A percentile compares a stretch with the other conserved stretches of the same genome.
Conservation (phyloP, 495 filamentous ascomycete genomes). For the Thozetella sp. region DNA sequence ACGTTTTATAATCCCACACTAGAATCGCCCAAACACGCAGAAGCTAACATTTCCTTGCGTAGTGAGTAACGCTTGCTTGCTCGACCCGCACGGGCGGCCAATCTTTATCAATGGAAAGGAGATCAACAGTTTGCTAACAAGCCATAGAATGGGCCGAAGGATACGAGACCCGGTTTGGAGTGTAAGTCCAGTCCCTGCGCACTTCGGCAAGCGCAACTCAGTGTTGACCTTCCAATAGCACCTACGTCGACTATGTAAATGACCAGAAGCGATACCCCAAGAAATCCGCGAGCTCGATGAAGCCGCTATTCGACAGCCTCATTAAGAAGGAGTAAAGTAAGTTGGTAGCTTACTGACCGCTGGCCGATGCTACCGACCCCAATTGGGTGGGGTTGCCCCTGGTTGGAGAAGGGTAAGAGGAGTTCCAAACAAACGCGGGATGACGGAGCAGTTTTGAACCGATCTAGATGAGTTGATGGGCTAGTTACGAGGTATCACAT, state of each 20-base stretch:
- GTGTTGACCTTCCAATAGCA: slow-evolving; percentile 23
- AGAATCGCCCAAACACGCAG: neutral
- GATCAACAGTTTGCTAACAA: neutral
- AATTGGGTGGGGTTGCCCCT: no score
- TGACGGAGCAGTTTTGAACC: no score
- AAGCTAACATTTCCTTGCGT: neutral
- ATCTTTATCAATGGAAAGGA: no score
- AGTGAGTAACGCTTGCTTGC: neutral
- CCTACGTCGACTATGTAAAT: slow-evolving; percentile 74
- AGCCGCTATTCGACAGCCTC: slow-evolving; percentile 60
- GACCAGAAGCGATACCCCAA: slow-evolving; percentile 77
- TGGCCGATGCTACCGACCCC: no score
- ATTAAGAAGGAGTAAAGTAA: slow-evolving; percentile 46
- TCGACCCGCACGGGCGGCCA: no score
- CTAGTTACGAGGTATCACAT: no score
- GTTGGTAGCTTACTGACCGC: no score
- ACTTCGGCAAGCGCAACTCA: neutral
- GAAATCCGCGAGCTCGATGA: slow-evolving; percentile 71
- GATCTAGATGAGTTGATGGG: no score
- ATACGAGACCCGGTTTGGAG: slow-evolving; percentile 82
- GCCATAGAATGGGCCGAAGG: slow-evolving; percentile 66
- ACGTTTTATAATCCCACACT: neutral
- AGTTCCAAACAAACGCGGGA: neutral
- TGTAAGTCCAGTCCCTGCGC: slow-evolving; percentile 25
- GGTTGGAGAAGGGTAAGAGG: no score